Conservation (phyloP, 345 rosid species). For the Firmiana major region DNA sequence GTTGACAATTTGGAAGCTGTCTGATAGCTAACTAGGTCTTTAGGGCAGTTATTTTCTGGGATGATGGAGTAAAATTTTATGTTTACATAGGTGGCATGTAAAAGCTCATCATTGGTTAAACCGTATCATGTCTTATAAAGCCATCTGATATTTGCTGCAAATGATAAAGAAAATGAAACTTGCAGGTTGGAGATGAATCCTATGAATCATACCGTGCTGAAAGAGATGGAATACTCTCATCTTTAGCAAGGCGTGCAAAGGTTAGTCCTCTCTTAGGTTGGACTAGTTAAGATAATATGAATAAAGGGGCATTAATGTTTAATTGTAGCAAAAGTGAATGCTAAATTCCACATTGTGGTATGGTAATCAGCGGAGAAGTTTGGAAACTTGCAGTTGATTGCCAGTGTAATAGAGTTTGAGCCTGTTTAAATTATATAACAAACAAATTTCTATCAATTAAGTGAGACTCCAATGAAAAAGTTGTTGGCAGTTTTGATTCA, state of each 20-base stretch:
- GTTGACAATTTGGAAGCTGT: background rate
- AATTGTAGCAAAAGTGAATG: background rate
- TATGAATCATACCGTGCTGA: slow-evolving; percentile 70
- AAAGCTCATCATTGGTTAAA: background rate
- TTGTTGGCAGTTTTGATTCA: background rate
- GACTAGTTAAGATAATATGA: background rate
- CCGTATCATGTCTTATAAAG: background rate
- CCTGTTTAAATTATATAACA: background rate
- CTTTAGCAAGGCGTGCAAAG: slow-evolving; percentile 90
- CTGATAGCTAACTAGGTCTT: background rate
- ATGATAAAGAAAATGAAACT: slow-evolving; percentile 6
- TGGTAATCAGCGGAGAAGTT: background rate
- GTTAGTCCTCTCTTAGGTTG: slow-evolving; percentile 29
- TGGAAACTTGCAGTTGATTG: slow-evolving; percentile 2
- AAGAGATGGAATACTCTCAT: slow-evolving; percentile 83
- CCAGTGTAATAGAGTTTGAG: background rate
- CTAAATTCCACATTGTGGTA: background rate
- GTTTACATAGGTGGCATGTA: background rate
- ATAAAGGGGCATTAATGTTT: background rate
- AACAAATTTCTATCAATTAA: background rate
- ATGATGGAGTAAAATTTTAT: background rate
- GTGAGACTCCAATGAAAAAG: background rate
- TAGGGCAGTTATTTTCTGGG: background rate
- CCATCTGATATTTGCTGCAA: background rate
- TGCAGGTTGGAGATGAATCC: slow-evolving; percentile 91